Percentiles rank a stretch among this genome's conserved stretches.
phyloP scores from a whole-genome alignment of 257 asterid genomes.

The Anisodus tanguticus region DNA sequence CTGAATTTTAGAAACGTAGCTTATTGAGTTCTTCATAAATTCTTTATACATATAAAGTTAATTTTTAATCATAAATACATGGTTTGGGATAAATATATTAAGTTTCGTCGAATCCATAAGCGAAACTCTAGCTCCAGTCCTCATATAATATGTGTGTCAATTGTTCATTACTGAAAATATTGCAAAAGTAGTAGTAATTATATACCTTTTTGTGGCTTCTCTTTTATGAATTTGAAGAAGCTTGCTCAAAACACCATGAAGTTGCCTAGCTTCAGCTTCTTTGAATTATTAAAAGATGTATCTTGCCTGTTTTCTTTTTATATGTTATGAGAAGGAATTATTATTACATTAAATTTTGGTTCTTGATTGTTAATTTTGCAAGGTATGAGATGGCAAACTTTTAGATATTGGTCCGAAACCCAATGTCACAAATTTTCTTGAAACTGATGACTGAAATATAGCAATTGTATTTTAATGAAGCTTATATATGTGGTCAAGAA shows the following conservation, averaged over 20 bases:
- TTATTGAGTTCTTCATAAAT: no score
- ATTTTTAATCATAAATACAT: no score
- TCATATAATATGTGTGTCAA: neutral
- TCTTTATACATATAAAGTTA: no score
- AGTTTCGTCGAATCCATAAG: no score
- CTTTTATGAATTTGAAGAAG: neutral
- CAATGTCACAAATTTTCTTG: constrained; percentile 19
- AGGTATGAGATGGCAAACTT: neutral
- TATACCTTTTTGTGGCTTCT: neutral
- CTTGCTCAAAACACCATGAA: neutral
- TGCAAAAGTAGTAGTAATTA: neutral
- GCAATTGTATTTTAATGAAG: constrained; percentile 15
- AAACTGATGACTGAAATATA: neutral
- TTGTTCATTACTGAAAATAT: neutral
- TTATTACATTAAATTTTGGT: neutral
- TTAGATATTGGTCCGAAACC: neutral
- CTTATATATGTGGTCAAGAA: neutral
- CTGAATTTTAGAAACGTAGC: no score
- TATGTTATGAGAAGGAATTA: neutral
- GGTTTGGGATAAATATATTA: no score
- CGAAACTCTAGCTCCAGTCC: no score
- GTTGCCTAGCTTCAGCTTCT: no score
- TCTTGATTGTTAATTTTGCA: neutral
- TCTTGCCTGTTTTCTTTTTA: neutral
- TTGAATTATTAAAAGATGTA: no score